Base-by-base conservation (phyloP, 2,329 filamentous ascomycete genomes). In the Fusarium nanum region DNA sequence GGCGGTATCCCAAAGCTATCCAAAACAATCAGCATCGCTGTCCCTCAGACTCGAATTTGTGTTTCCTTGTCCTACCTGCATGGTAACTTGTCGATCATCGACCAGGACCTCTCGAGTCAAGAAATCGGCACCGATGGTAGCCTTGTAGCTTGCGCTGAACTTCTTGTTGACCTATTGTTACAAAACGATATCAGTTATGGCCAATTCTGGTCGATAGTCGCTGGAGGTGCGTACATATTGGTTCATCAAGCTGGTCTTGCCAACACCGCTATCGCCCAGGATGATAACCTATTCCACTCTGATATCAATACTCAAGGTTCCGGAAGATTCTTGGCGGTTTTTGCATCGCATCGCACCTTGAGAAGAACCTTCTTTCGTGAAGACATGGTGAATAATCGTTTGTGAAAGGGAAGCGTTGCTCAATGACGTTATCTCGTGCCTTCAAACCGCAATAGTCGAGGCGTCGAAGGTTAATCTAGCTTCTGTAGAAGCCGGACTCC, bases 171-270 rank as follows among this genome's bases (percentile, higher is more conserved):
- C 95, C 95, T 98, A 74, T 73, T 22, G 64, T 32, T 11, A 22
- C 46, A n/a, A 2, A 40, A 27, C 18, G 5, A 6, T 20, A 53
- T 75, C 58, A 74, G 74, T 46, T 58, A 65, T 40, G 53, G 41
- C 23, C 18, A 34, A 30, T 16, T 46, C 46, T 12, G n/a, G n/a
- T 56, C 41, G 52, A 49, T 30, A 34, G 23, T 37, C 42, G 46
- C 44, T 47, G 64, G 76, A 27, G 34, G 44, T 65, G 62, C 92
- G 81, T 90, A 98, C 96, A 93, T 98, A 99, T 98, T 99, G 96
- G 85, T 99, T 99, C 96, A 99, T 99, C 89, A 99, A 90, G 83
- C 94, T 98, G 67, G 96, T 99, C 88, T 99, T 99, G 81, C 96
- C 96, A 69, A 99, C 96, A 84, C 96, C 96, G 83, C 95, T 98